Conservation (phyloP, 106 monocot species). For the Vanilla planifolia region DNA sequence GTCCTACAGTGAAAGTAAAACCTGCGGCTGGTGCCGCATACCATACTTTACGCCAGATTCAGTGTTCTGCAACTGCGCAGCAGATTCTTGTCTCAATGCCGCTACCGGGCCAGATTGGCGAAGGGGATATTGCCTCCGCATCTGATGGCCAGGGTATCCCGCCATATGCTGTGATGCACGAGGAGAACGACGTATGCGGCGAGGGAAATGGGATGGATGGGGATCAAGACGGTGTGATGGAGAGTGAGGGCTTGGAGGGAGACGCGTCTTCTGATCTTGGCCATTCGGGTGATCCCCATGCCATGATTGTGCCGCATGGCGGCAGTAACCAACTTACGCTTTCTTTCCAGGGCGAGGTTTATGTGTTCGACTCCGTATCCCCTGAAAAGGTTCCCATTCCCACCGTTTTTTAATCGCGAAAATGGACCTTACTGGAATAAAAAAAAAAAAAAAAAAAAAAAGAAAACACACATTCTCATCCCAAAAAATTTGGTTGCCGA, state of each 20-base stretch:
- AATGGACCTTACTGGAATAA: no score
- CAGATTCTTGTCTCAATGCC: background rate
- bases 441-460: no score
- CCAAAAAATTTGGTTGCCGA: no score
- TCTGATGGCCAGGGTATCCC: background rate
- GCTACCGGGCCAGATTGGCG: constrained; percentile 6
- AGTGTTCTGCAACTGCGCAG: no score
- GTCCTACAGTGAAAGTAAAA: no score
- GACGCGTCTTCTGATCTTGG: constrained; percentile 17
- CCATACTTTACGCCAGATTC: no score
- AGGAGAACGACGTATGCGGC: background rate
- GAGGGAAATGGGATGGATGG: constrained; percentile 10
- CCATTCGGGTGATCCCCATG: constrained; percentile 9
- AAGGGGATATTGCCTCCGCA: background rate
- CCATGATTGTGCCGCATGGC: constrained; percentile 5
- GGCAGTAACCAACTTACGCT: constrained; percentile 67
- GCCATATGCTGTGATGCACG: background rate
- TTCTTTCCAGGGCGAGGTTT: constrained; percentile 88
- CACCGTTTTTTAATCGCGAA: background rate
- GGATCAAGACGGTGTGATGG: constrained; percentile 1
- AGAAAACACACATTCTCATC: no score
- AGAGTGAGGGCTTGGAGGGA: constrained; percentile 18
- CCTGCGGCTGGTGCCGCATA: no score
- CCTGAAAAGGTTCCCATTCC: constrained; percentile 59
- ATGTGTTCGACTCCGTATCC: constrained; percentile 87